These are phyloP conservation scores for Stereocaulon alpinum DNA, from an alignment of 495 filamentous ascomycete species.

Conservation along the genomic window DNA sequence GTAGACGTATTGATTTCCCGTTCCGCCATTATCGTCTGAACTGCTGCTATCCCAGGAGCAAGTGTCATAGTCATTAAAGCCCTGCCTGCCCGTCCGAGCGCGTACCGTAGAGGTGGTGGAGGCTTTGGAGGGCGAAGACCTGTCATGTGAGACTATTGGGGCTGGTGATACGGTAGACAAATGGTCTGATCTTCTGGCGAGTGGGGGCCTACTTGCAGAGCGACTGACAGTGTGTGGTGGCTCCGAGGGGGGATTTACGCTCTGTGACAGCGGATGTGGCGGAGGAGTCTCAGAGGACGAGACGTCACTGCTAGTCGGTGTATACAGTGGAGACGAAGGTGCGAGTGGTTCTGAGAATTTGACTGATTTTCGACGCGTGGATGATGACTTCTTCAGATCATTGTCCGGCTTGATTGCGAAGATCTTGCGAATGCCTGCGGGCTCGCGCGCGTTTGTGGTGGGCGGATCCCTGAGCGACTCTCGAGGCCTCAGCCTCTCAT, in stretches of 20 bases:
- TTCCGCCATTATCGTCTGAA: background rate
- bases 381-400: background rate
- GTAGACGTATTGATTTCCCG: background rate
- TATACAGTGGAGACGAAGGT: background rate
- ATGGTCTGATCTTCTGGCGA: background rate
- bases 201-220: background rate
- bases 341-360: background rate
- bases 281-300: background rate
- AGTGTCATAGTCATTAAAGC: background rate
- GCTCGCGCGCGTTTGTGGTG: background rate
- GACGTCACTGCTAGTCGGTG: too few species aligned
- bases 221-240: background rate
- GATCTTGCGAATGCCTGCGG: background rate
- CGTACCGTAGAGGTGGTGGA: background rate
- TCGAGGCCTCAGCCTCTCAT: background rate
- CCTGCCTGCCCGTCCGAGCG: background rate
- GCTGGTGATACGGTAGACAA: background rate
- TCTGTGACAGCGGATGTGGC: background rate
- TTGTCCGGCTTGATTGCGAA: background rate
- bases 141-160: background rate
- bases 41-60: background rate
- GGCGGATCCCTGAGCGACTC: too few species aligned
- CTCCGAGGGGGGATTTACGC: background rate
- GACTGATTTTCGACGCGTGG: background rate
- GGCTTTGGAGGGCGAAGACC: background rate